Percentiles rank a stretch among this genome's conserved stretches.
Conservation (phyloP, 352 stramenopile species). For the Phytopythium chamaehyphon region DNA sequence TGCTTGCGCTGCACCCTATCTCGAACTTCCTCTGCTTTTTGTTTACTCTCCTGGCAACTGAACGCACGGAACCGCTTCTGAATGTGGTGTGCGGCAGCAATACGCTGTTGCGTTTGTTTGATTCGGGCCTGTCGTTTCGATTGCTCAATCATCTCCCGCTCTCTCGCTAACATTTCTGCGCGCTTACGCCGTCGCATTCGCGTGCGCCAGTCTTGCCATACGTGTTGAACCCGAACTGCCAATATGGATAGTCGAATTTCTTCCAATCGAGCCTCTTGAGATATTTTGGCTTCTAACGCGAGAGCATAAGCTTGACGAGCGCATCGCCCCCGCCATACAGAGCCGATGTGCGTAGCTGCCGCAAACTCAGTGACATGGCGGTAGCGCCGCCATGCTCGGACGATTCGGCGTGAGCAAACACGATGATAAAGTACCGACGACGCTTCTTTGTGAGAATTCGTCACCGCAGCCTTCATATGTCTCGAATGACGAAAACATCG, state of each 20-base stretch:
- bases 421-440: background rate
- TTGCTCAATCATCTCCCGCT: constrained; percentile 29
- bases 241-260: constrained; percentile 21
- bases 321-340: constrained; percentile 18
- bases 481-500: no score
- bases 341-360: constrained; percentile 1
- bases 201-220: constrained; percentile 26
- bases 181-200: constrained; percentile 20
- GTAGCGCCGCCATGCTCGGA: constrained; percentile 4
- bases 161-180: constrained; percentile 22
- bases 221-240: constrained; percentile 24
- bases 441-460: background rate
- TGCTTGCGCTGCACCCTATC: background rate
- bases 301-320: constrained; percentile 15
- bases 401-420: background rate
- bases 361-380: constrained; percentile 1
- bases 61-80: background rate
- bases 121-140: constrained; percentile 9
- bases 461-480: background rate
- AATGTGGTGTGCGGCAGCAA: background rate
- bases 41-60: background rate
- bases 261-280: constrained; percentile 19
- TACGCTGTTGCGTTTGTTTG: background rate
- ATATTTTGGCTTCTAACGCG: constrained; percentile 12
- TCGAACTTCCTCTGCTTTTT: background rate